Evolutionary conservation across 345 rosid genomes (phyloP).

Genomic region (Melastoma malabathricum): DNA sequence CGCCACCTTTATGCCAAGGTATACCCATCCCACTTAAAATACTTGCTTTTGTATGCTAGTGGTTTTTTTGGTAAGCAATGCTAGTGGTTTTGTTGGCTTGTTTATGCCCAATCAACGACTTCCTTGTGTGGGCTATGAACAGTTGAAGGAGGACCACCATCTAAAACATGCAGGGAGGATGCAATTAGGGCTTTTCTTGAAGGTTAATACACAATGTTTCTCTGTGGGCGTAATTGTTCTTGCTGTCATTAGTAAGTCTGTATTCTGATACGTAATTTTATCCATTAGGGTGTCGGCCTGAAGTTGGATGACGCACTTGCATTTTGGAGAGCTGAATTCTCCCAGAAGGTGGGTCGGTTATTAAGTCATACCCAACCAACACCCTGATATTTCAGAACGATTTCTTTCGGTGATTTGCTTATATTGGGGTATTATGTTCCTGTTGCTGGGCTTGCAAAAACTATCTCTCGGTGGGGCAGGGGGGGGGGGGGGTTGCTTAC

Average conservation of each 20-base stretch:
- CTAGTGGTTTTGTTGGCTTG: neutral
- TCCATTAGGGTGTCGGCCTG: conserved; percentile 66
- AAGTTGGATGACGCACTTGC: conserved; percentile 90
- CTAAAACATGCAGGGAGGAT: conserved; percentile 95
- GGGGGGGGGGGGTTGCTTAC: no score
- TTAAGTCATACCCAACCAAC: neutral
- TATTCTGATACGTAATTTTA: neutral
- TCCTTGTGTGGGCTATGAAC: conserved; percentile 11
- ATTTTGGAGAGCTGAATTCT: conserved; percentile 87
- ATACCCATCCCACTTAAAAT: conserved; percentile 5
- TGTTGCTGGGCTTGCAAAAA: neutral
- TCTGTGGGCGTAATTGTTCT: neutral
- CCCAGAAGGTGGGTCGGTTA: conserved; percentile 46
- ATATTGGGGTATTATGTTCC: neutral
- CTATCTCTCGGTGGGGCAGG: no score
- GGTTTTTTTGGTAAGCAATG: no score
- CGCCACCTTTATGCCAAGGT: conserved; percentile 81
- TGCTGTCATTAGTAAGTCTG: conserved; percentile 1
- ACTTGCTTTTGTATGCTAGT: neutral
- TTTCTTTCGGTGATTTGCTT: no score
- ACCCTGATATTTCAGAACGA: no score
- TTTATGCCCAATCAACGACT: neutral
- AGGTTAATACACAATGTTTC: conserved; percentile 29
- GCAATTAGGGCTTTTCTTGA: conserved; percentile 88
- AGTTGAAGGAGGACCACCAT: conserved; percentile 94